These are phyloP conservation scores for Fusarium guadeloupense DNA, from an alignment of 2,329 filamentous ascomycete species.

Conservation along the genomic window DNA sequence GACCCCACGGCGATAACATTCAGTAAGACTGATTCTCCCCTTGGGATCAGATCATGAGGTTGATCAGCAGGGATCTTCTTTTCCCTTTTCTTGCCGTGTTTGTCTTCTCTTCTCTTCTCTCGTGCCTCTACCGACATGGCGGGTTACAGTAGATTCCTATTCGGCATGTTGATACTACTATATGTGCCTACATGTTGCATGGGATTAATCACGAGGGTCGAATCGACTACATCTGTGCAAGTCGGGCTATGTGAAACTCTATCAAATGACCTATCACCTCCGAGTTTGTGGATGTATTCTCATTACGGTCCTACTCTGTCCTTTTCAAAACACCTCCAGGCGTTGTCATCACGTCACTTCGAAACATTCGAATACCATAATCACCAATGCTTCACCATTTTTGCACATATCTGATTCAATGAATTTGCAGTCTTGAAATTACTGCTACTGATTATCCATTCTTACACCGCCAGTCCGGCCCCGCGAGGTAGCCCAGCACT, in stretches of 20 bases:
- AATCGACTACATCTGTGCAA: slow-evolving; percentile 5
- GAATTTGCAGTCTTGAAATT: slow-evolving; percentile 27
- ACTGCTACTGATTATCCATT: slow-evolving; percentile 30
- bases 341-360: slow-evolving; percentile 4
- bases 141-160: not conserved
- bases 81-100: not conserved
- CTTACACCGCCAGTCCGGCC: slow-evolving; percentile 41
- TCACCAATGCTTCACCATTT: not conserved
- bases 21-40: not conserved
- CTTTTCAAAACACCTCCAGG: too few relatives aligned
- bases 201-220: slow-evolving; percentile 8
- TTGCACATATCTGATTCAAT: slow-evolving; percentile 16
- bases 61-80: not conserved
- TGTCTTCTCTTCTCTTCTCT: not conserved
- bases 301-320: too few relatives aligned
- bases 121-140: not conserved
- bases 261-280: too few relatives aligned
- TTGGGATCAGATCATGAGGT: slow-evolving; percentile 24
- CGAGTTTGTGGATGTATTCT: too few relatives aligned
- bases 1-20: not conserved
- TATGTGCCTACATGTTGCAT: not conserved
- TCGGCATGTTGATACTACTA: not conserved
- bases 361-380: not conserved
- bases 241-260: too few relatives aligned
- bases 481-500: slow-evolving; percentile 40